These are phyloP conservation scores for Bothriochloa decipiens DNA, from an alignment of 176 grass and related monocot genomes.

Conservation along the genomic window DNA sequence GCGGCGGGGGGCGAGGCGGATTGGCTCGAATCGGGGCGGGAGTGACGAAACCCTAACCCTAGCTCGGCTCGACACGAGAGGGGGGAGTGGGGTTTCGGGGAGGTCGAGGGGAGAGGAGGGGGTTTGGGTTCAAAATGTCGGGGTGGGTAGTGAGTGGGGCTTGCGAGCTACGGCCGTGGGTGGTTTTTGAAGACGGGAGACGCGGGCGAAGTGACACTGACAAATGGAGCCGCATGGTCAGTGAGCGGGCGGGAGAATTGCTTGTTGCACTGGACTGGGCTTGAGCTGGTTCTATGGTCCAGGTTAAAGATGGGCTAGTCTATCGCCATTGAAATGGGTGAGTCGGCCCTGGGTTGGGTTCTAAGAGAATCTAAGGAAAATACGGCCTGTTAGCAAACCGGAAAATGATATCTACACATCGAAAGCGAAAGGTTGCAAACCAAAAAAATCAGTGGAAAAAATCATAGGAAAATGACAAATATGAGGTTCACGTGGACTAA, in stretches of 20 bases:
- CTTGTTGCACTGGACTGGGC: neutral
- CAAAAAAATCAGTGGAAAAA: too few species aligned
- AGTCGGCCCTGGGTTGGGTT: neutral
- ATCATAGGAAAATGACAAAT: too few species aligned
- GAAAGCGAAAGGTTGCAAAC: too few species aligned
- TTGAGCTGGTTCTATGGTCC: neutral
- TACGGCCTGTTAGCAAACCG: neutral
- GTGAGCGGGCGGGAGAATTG: neutral
- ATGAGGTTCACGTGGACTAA: too few species aligned
- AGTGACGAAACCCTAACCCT: constrained; percentile 62
- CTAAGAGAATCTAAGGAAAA: neutral
- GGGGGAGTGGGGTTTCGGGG: constrained; percentile 56
- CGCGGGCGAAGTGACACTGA: constrained; percentile 23
- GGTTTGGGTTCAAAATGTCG: constrained; percentile 50
- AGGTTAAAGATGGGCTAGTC: neutral
- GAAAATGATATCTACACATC: neutral
- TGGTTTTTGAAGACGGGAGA: constrained; percentile 43
- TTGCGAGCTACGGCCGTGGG: constrained; percentile 20
- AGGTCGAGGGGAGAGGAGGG: constrained; percentile 33
- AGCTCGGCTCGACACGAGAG: constrained; percentile 30
- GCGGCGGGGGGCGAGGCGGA: neutral
- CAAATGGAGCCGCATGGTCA: neutral
- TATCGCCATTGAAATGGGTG: neutral
- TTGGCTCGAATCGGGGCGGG: constrained; percentile 43
- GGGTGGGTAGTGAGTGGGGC: neutral